Evolutionary conservation across 495 filamentous ascomycete species (phyloP), one percentile per base, ranked within the genome.

Genomic region (Penicillium simplicissimum): DNA sequence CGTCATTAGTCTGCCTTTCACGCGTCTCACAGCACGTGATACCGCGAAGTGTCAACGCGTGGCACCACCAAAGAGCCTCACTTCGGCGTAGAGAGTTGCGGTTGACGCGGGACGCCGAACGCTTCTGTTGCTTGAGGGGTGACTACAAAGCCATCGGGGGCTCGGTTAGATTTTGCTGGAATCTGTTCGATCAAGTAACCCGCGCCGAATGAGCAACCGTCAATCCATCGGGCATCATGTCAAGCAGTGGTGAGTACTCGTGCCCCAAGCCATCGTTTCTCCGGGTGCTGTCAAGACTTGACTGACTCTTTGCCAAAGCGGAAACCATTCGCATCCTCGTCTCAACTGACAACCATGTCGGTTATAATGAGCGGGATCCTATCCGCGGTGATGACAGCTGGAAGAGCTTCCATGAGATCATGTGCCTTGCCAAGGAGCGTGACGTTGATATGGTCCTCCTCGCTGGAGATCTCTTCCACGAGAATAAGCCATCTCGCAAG

Each of bases 381-480:
- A 90, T 93, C 63, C 92, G 95, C 4, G 92, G 93, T 40, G 91
- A 99, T 71, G 95, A 99, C 74, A 97, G 93, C 76, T 97, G 94
- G 95, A 88, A 89, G 67, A 92, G 86, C 55, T 99, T 99, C 76
- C 88, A 98, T 67, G 95, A 99, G 72, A 84, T 97, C 47, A 96
- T 99, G 91, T 88, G 87, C 59, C 75, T 98, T 14, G 95, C 93
- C 10, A 91, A 88, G 71, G 85, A 90, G 48, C 83, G 84, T 47
- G 96, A 98, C 78, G 95, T 90, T 57, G 95, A 99, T 76, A 97
- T 98, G 96, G 88, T 99, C 8, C 82, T 99, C 11, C 83, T 98
- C 19, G 94, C 87, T 8, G 95, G 95, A 28, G 95, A 99, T 69
- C 83, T 99, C 2, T 99, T 99, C 75, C 95, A 99, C 72, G 95